phyloP scores from a whole-genome alignment of 2,329 filamentous ascomycete genomes.

The Aplosporella prunicola region DNA sequence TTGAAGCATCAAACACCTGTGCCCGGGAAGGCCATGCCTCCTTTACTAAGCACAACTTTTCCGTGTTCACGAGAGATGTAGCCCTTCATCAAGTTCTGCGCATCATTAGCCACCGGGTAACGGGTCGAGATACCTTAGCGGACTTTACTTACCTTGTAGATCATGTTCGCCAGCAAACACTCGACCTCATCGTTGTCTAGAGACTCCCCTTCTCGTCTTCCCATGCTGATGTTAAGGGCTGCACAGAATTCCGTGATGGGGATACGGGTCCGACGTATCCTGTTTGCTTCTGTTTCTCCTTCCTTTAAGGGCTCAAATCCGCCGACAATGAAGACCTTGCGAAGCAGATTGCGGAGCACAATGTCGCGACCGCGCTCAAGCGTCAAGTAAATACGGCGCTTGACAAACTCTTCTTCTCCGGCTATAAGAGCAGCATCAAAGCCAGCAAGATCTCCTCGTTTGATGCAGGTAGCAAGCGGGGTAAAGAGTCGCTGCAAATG shows the following conservation, averaged over 20 bases:
- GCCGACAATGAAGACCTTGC: conserved; percentile 80
- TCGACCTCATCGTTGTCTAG: conserved; percentile 90
- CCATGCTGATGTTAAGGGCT: conserved; percentile 65
- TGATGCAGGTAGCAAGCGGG: conserved; percentile 70
- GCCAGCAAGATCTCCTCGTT: conserved; percentile 66
- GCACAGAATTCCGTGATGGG: conserved; percentile 76
- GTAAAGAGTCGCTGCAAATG: conserved; percentile 67
- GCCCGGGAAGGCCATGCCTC: conserved; percentile 75
- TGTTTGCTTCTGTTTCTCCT: conserved; percentile 50
- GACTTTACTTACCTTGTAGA: conserved; percentile 71
- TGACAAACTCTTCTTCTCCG: conserved; percentile 88
- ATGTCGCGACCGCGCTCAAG: conserved; percentile 88
- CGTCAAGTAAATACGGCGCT: conserved; percentile 85
- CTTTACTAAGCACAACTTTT: conserved; percentile 88
- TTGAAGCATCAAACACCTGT: conserved; percentile 65
- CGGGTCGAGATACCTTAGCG: background rate
- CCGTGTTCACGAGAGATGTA: conserved; percentile 89
- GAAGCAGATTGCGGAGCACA: conserved; percentile 78
- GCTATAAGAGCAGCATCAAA: conserved; percentile 75
- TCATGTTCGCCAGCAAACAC: conserved; percentile 89
- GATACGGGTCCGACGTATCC: conserved; percentile 62
- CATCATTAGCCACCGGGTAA: conserved; percentile 15
- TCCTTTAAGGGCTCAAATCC: conserved; percentile 70
- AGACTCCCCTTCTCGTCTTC: conserved; percentile 42
- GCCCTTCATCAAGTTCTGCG: conserved; percentile 86